Percentiles rank a stretch among this genome's conserved stretches.
Conservation (phyloP, 2,329 filamentous ascomycete species). For the Monosporascus cannonballus region DNA sequence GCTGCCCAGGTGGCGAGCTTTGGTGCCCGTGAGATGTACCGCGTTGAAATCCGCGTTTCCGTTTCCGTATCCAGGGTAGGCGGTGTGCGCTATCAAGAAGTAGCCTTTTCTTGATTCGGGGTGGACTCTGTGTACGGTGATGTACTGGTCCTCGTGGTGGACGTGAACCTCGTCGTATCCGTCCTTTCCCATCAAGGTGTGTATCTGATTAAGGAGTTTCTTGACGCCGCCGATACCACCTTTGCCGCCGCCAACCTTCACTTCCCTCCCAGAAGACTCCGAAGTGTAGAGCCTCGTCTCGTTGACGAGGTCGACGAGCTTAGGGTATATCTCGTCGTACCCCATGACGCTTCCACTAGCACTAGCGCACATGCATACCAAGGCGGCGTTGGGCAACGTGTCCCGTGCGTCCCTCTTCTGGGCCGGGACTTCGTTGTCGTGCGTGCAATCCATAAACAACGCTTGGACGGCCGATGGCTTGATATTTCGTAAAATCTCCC, state of each 20-base stretch:
- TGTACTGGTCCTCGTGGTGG: slow-evolving; percentile 92
- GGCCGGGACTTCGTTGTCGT: slow-evolving; percentile 94
- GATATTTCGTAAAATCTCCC: slow-evolving; percentile 72
- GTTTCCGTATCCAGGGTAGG: slow-evolving; percentile 84
- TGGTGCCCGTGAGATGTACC: slow-evolving; percentile 76
- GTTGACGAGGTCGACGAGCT: slow-evolving; percentile 85
- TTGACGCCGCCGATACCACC: slow-evolving; percentile 86
- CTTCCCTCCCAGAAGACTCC: slow-evolving; percentile 53
- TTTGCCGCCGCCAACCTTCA: slow-evolving; percentile 64
- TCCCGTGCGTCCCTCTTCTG: slow-evolving; percentile 94
- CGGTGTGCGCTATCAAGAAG: slow-evolving; percentile 93
- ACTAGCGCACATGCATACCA: slow-evolving; percentile 94
- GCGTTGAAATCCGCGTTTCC: slow-evolving; percentile 76
- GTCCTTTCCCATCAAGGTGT: slow-evolving; percentile 91
- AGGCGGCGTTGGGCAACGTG: slow-evolving; percentile 85
- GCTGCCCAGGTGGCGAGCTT: slow-evolving; percentile 77
- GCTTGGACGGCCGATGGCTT: slow-evolving; percentile 86
- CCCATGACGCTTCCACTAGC: slow-evolving; percentile 96
- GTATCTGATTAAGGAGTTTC: slow-evolving; percentile 89
- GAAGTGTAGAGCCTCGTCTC: slow-evolving; percentile 82
- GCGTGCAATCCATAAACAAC: slow-evolving; percentile 98
- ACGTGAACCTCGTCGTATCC: slow-evolving; percentile 94
- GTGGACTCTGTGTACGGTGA: slow-evolving; percentile 93
- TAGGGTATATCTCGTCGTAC: slow-evolving; percentile 94
- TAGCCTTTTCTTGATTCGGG: slow-evolving; percentile 88